Percentiles rank a stretch among this genome's conserved stretches.
These are phyloP conservation scores for Apiotrichum laibachii DNA, from an alignment of 1,284 basidiomycete species.

Conservation along the genomic window DNA sequence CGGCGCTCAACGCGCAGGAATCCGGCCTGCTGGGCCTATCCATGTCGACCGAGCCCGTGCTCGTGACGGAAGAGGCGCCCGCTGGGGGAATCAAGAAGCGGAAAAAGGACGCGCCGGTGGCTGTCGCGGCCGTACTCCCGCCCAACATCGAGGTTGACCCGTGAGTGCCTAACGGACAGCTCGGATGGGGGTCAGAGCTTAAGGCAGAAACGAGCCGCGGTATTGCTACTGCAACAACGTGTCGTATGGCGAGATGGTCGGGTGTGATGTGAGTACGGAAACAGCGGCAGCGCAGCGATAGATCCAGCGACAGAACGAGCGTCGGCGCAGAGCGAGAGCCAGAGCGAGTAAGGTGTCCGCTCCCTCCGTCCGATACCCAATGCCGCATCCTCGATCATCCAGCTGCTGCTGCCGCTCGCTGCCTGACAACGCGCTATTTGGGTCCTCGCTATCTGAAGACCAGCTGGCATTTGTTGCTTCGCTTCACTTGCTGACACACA, in stretches of 20 bases:
- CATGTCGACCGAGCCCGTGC: slow-evolving; percentile 12
- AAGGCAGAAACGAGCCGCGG: slow-evolving; percentile 50
- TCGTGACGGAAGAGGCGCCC: slow-evolving; percentile 2
- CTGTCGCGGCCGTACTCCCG: background rate
- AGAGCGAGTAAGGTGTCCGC: too few species aligned
- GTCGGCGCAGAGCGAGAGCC: slow-evolving; percentile 1
- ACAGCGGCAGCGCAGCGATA: background rate
- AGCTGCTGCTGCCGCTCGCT: too few species aligned
- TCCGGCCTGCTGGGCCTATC: slow-evolving; percentile 45
- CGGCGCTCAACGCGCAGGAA: slow-evolving; percentile 48
- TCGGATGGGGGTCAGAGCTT: background rate
- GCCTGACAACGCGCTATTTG: too few species aligned
- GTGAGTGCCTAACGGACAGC: too few species aligned
- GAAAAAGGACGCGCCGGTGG: background rate
- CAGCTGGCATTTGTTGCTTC: too few species aligned
- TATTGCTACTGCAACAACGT: slow-evolving; percentile 57
- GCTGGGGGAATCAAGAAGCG: slow-evolving; percentile 25
- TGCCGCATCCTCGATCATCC: too few species aligned
- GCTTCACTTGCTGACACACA: background rate
- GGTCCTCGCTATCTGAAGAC: too few species aligned
- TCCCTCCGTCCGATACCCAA: too few species aligned
- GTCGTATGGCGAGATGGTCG: slow-evolving; percentile 53
- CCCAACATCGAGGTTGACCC: slow-evolving; percentile 16
- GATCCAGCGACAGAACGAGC: background rate
- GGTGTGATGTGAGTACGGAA: slow-evolving; percentile 43